Base-by-base conservation (phyloP, 768 basidiomycete genomes). In the Ramaria sp. region DNA sequence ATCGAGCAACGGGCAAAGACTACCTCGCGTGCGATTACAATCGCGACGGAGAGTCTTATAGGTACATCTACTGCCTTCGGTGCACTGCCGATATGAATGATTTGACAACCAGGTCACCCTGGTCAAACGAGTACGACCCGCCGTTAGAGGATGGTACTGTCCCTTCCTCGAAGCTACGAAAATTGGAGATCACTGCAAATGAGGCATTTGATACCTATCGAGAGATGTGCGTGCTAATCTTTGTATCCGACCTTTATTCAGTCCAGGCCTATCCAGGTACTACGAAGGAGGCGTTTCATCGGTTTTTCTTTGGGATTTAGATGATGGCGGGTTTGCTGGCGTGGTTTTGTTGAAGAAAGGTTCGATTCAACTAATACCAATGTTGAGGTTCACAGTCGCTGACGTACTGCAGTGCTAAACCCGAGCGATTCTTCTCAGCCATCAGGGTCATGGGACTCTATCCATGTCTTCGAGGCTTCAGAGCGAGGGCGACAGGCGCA, bases 271-370 rank as follows among this genome's bases (percentile, higher is more conserved):
- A 13, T 7, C 31, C 45, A 89, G 87, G 78, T 99, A 99, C 75
- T 99, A 84, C 69, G 96, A 98, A 71, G 95, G 95, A n/a, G 96
- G 96, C 3, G 85, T 91, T 1, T 96, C 92, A 27, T 92, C 89
- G 22, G 95, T 96, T 15, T 99, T 94, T 70, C 82, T 99, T 19
- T 99, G 96, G 96, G 95, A 98, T 67, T 77, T 93, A 27, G 95
- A 97, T 58, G 94, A 98, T 64, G 91, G 90, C 15, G 89, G 87
- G 51, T 98, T 97, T 69, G 95, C 96, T 9, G 96, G 96, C 10
- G 95, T 95, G 1, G 96, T 98, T 1, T 72, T 99, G 54, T 73
- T 99, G 61, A 96, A 97, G 78, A 99, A 98, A 74, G 78, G 94
- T 94, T 58, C 59, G 77, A 68, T 15, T 24, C 4, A 38, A 24